Evolutionary conservation across 257 asterid species (phyloP), one percentile per base, ranked within the genome.

Genomic region (Osmanthus fragrans): DNA sequence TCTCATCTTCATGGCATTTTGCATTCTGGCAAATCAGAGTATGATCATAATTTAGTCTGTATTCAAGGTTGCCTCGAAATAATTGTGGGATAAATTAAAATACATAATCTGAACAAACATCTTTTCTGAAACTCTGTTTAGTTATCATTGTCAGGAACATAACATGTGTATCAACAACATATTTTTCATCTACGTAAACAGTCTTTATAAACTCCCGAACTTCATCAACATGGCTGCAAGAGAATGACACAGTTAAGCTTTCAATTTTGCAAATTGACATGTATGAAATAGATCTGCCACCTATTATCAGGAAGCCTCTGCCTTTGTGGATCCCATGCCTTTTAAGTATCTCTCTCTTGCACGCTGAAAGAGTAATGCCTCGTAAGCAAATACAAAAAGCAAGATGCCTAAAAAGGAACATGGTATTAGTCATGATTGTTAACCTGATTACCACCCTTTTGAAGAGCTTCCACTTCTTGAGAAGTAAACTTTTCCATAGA

Each of bases 401-500:
- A 40, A 66, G 75, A n/a, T 18, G 72, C 37, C 15, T 69, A 70
- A 82, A 71, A 29, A 72, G 73, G 13, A 71, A 67, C 39, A 73
- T 34, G 6, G 37, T 34, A 34, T 34, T 49, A 71, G 27, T 19
- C 25, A 29, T 86, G 91, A 34, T 34, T 15, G 64, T 4, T 54
- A 16, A 54, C 99, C 97, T 94, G 99, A 85, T 94, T 94, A 39
- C 99, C 97, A 40, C 99, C 99, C 71, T 85, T 91, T 76, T 94
- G 97, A 84, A 94, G 97, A 85, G 95, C 90, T 79, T 94, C 97
- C 84, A 92, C 97, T 89, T 94, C 99, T 81, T 91, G 96, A 65
- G 90, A 87, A 75, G 95, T 89, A 80, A 94, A 94, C 84, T 89
- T 94, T 72, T 97, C 89, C 99, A 92, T 94, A 65, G 97, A 94